A percentile compares a stretch with the other conserved stretches of the same genome.
Conservation (phyloP, 371 early-diverging fungal species). For the Apophysomyces variabilis region DNA sequence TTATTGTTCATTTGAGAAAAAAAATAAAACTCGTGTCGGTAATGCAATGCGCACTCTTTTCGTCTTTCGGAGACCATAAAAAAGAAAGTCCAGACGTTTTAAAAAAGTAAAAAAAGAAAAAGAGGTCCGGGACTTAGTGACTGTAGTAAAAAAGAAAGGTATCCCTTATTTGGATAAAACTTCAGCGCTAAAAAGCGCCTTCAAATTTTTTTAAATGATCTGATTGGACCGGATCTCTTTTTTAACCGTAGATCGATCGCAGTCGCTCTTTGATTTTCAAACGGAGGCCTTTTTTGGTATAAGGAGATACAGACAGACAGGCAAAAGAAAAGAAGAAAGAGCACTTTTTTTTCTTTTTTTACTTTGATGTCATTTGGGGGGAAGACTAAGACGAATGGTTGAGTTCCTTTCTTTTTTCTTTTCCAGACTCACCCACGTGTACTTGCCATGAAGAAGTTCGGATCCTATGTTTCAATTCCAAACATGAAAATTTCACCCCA, state of each 20-base stretch:
- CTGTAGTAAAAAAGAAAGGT: neutral
- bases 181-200: neutral
- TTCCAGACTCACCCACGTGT: slow-evolving; percentile 7
- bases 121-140: slow-evolving; percentile 4
- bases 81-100: neutral
- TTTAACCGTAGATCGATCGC: slow-evolving; percentile 1
- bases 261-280: neutral
- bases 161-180: neutral
- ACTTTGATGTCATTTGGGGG: neutral
- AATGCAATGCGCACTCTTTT: neutral
- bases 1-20: no score
- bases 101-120: neutral
- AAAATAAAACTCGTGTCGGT: no score
- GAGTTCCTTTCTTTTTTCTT: neutral
- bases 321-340: no score
- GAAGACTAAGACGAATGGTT: no score
- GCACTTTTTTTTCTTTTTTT: neutral
- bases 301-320: no score
- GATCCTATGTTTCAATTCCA: neutral
- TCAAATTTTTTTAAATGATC: neutral
- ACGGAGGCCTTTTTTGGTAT: neutral
- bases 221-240: neutral
- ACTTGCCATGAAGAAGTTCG: neutral
- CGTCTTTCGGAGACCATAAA: slow-evolving; percentile 1
- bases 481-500: no score